A percentile compares a stretch with the other conserved stretches of the same genome.
These are phyloP conservation scores for Bipolaris gigantea DNA, from an alignment of 2,329 filamentous ascomycete genomes.

Conservation along the genomic window DNA sequence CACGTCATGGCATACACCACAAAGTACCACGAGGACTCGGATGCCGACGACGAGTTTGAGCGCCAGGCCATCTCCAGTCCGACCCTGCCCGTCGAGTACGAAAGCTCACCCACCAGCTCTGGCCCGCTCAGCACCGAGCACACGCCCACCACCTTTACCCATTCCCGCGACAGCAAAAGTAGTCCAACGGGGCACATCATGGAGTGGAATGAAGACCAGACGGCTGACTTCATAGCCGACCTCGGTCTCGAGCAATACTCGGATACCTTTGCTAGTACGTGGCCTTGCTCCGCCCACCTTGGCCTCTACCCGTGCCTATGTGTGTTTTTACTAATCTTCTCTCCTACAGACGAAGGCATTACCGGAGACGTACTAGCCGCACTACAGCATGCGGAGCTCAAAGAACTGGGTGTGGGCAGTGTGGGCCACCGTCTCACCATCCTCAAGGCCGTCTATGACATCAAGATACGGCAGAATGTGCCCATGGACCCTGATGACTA, in stretches of 20 bases:
- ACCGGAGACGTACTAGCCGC: slow-evolving; percentile 88
- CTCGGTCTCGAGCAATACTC: slow-evolving; percentile 83
- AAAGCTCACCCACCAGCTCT: slow-evolving; percentile 70
- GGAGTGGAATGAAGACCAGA: slow-evolving; percentile 83
- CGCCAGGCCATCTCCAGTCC: slow-evolving; percentile 67
- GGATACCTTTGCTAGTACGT: slow-evolving; percentile 78
- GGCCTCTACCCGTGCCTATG: background rate
- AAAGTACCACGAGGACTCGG: slow-evolving; percentile 71
- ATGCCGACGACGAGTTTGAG: slow-evolving; percentile 80
- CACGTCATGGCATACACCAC: slow-evolving; percentile 46
- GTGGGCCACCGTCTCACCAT: slow-evolving; percentile 94
- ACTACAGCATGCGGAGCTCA: slow-evolving; percentile 87
- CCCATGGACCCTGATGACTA: slow-evolving; percentile 92
- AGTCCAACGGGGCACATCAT: slow-evolving; percentile 75
- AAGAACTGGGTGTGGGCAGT: slow-evolving; percentile 90
- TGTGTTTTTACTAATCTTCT: slow-evolving; percentile 11
- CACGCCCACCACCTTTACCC: slow-evolving; percentile 77
- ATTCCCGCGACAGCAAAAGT: slow-evolving; percentile 63
- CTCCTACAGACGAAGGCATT: slow-evolving; percentile 79
- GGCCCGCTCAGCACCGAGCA: slow-evolving; percentile 72
- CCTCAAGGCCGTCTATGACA: slow-evolving; percentile 92
- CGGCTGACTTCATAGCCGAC: slow-evolving; percentile 81
- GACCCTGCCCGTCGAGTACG: slow-evolving; percentile 65
- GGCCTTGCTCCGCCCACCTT: background rate
- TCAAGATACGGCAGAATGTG: slow-evolving; percentile 91